Percentiles rank a stretch among this genome's conserved stretches.
phyloP scores from a whole-genome alignment of 2,329 filamentous ascomycete genomes.

The Fusarium sublunatum region DNA sequence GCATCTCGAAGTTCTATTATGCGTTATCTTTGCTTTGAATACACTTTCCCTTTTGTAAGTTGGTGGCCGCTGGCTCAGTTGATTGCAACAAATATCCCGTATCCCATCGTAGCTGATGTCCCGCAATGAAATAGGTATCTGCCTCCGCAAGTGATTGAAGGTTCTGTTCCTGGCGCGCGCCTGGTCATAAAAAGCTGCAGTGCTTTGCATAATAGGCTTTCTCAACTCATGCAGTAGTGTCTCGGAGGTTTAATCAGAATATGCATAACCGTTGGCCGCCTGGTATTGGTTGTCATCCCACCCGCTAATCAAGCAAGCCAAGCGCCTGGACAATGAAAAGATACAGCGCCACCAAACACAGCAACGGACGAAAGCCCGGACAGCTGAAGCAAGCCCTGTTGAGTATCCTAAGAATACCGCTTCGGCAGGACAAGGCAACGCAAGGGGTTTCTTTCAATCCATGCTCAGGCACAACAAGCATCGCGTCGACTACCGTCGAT shows the following conservation, averaged over 20 bases:
- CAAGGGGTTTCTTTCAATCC: slow-evolving; percentile 16
- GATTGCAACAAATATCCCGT: slow-evolving; percentile 8
- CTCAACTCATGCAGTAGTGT: slow-evolving; percentile 37
- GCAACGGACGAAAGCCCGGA: slow-evolving; percentile 19
- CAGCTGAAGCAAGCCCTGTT: slow-evolving; percentile 32
- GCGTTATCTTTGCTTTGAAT: neutral
- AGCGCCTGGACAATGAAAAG: slow-evolving; percentile 5
- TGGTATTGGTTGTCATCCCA: slow-evolving; percentile 18
- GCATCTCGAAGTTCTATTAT: neutral
- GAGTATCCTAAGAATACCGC: slow-evolving; percentile 36
- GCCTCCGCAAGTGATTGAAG: neutral
- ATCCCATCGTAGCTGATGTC: slow-evolving; percentile 4
- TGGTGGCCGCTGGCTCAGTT: neutral
- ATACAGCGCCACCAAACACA: slow-evolving; percentile 9
- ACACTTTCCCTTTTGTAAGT: neutral
- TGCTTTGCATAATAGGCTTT: neutral
- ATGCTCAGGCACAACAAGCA: slow-evolving; percentile 34
- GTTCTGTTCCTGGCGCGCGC: slow-evolving; percentile 35
- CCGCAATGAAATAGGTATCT: slow-evolving; percentile 17
- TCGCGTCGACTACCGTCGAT: slow-evolving; percentile 40
- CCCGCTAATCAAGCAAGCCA: slow-evolving; percentile 2
- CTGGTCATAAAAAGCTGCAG: slow-evolving; percentile 5
- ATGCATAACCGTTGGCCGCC: slow-evolving; percentile 31
- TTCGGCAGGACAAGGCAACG: slow-evolving; percentile 16
- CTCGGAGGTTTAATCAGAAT: slow-evolving; percentile 20